These are phyloP conservation scores for Crotalaria pallida DNA, from an alignment of 306 rosid species.

Conservation along the genomic window DNA sequence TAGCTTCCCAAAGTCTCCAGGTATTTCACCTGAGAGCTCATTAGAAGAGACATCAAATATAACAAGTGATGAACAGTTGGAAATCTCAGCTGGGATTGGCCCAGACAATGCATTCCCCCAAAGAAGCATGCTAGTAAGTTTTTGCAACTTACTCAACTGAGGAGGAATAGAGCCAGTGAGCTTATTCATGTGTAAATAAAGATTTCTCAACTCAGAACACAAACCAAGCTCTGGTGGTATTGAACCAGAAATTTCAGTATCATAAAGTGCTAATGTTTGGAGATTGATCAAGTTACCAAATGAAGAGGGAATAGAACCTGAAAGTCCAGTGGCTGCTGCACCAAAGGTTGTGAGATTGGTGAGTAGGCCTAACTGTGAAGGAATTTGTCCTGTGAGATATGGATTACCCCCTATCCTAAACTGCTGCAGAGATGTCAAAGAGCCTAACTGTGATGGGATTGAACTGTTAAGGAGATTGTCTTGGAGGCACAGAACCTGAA, in stretches of 20 bases:
- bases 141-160: constrained; percentile 68
- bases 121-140: constrained; percentile 73
- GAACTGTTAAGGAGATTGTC: constrained; percentile 79
- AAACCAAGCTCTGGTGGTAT: constrained; percentile 72
- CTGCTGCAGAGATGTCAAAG: constrained; percentile 75
- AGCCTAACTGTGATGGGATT: constrained; percentile 76
- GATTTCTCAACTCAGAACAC: constrained; percentile 75
- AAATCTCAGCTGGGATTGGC: constrained; percentile 70
- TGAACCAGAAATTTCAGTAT: constrained; percentile 72
- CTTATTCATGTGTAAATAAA: constrained; percentile 81
- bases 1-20: constrained; percentile 75
- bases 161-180: constrained; percentile 72
- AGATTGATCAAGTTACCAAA: constrained; percentile 79
- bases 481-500: constrained; percentile 71
- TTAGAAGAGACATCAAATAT: constrained; percentile 77
- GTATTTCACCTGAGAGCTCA: constrained; percentile 67
- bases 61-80: constrained; percentile 83
- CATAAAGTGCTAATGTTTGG: constrained; percentile 81
- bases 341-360: constrained; percentile 88
- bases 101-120: constrained; percentile 82
- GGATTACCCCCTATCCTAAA: constrained; percentile 90
- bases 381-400: constrained; percentile 69
- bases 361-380: constrained; percentile 64
- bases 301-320: constrained; percentile 73
- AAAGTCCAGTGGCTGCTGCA: constrained; percentile 87